phyloP scores from a whole-genome alignment of 2,329 filamentous ascomycete genomes.

The Colletotrichum ledebouriae region DNA sequence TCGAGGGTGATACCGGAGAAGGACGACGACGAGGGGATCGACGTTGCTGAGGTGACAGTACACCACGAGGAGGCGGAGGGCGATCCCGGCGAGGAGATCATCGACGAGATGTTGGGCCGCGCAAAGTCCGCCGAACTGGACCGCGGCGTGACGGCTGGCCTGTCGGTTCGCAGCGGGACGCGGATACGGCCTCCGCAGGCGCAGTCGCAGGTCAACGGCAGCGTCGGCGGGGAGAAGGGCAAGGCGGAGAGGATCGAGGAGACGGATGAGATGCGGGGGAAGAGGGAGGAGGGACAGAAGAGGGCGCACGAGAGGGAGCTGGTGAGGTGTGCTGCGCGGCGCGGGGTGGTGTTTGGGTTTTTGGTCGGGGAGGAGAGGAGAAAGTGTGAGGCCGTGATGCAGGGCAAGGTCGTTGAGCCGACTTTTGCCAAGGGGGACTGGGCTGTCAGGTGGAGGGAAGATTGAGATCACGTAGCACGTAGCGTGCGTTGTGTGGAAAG shows the following conservation, averaged over 20 bases:
- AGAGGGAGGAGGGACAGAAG: constrained; percentile 62
- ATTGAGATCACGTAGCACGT: background rate
- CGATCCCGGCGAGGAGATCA: constrained; percentile 34
- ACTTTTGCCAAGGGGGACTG: constrained; percentile 73
- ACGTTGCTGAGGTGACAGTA: constrained; percentile 52
- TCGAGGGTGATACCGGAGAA: constrained; percentile 51
- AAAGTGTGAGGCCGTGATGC: constrained; percentile 72
- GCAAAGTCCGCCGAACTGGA: constrained; percentile 55
- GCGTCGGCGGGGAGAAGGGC: constrained; percentile 68
- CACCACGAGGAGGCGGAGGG: constrained; percentile 40
- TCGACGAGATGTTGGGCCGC: constrained; percentile 33
- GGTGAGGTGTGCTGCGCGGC: constrained; percentile 72
- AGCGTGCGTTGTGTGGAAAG: no score
- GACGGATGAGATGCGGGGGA: constrained; percentile 63
- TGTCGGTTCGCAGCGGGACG: constrained; percentile 55
- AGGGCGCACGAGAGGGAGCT: constrained; percentile 65
- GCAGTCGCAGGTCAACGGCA: constrained; percentile 66
- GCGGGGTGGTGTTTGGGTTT: constrained; percentile 70
- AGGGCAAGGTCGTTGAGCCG: constrained; percentile 68
- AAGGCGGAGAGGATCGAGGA: constrained; percentile 65
- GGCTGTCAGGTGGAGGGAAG: constrained; percentile 69
- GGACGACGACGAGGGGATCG: constrained; percentile 37
- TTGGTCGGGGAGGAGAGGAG: constrained; percentile 48
- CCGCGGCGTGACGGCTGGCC: constrained; percentile 53
- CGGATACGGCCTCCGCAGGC: constrained; percentile 53